Conservation (phyloP, 1,284 basidiomycete genomes). For the Tilletia indica region DNA sequence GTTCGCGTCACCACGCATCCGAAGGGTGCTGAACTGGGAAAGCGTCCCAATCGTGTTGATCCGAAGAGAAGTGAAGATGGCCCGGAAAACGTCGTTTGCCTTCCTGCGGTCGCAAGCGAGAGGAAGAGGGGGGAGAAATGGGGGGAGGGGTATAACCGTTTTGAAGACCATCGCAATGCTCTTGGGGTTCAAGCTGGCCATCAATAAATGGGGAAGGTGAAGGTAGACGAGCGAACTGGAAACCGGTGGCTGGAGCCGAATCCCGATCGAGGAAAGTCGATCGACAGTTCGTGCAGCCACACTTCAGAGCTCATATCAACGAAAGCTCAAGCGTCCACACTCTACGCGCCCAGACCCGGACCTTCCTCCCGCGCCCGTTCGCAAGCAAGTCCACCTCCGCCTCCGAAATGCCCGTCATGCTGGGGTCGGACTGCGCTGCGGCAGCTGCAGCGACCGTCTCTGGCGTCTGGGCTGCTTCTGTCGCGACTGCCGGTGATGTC, state of each 20-base stretch:
- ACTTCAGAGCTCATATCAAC: constrained; percentile 65
- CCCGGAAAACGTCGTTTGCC: too few species aligned
- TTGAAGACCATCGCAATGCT: background rate
- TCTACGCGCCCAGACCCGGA: constrained; percentile 80
- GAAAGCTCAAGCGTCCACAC: constrained; percentile 99
- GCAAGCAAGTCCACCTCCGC: constrained; percentile 46
- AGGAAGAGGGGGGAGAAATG: background rate
- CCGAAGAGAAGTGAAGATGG: too few species aligned
- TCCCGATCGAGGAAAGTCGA: too few species aligned
- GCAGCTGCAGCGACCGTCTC: constrained; percentile 20
- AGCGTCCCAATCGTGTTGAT: too few species aligned
- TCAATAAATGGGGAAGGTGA: background rate
- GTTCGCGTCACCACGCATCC: too few species aligned
- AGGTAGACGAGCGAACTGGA: too few species aligned
- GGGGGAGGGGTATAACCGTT: constrained; percentile 8
- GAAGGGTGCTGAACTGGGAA: too few species aligned
- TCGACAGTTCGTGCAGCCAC: background rate
- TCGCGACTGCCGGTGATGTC: background rate
- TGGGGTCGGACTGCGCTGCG: constrained; percentile 17
- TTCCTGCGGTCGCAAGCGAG: too few species aligned
- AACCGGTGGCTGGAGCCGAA: too few species aligned
- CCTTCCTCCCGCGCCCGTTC: constrained; percentile 43
- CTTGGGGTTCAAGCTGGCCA: background rate
- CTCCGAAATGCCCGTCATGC: constrained; percentile 38
- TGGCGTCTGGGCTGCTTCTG: constrained; percentile 18